phyloP scores from a whole-genome alignment of 2,329 filamentous ascomycete genomes.

The Cryphonectria parasitica region DNA sequence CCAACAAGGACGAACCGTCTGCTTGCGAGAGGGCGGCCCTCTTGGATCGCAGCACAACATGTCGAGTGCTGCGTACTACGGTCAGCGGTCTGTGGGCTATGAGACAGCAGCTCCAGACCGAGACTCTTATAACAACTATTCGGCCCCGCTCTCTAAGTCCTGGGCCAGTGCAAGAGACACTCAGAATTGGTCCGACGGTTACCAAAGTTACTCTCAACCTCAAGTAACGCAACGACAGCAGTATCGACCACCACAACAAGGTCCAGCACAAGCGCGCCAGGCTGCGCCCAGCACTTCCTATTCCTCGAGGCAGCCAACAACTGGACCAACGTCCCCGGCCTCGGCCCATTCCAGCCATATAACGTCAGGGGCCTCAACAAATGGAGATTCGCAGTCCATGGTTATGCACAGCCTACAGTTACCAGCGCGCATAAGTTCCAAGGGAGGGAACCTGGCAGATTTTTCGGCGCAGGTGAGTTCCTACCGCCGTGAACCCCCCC shows the following conservation, averaged over 20 bases:
- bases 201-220: slow-evolving; percentile 19
- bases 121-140: slow-evolving; percentile 20
- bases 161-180: slow-evolving; percentile 22
- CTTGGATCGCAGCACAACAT: slow-evolving; percentile 19
- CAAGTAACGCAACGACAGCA: slow-evolving; percentile 21
- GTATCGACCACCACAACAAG: slow-evolving; percentile 21
- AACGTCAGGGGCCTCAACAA: slow-evolving; percentile 38
- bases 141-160: slow-evolving; percentile 21
- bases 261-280: slow-evolving; percentile 15
- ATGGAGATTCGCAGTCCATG: slow-evolving; percentile 49
- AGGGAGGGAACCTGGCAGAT: slow-evolving; percentile 76
- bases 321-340: slow-evolving; percentile 44
- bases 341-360: slow-evolving; percentile 37
- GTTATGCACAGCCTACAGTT: slow-evolving; percentile 69
- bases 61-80: slow-evolving; percentile 28
- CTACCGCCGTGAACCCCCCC: not conserved
- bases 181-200: slow-evolving; percentile 23
- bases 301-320: slow-evolving; percentile 41
- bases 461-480: slow-evolving; percentile 77
- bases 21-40: slow-evolving; percentile 2
- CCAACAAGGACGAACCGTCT: slow-evolving; percentile 2
- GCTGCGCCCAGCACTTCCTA: slow-evolving; percentile 15
- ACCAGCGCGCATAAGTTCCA: slow-evolving; percentile 74
- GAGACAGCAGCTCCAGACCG: slow-evolving; percentile 20
- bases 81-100: slow-evolving; percentile 27